Evolutionary conservation across 2,329 filamentous ascomycete genomes (phyloP).

Genomic region (Dendryphion nanum): DNA sequence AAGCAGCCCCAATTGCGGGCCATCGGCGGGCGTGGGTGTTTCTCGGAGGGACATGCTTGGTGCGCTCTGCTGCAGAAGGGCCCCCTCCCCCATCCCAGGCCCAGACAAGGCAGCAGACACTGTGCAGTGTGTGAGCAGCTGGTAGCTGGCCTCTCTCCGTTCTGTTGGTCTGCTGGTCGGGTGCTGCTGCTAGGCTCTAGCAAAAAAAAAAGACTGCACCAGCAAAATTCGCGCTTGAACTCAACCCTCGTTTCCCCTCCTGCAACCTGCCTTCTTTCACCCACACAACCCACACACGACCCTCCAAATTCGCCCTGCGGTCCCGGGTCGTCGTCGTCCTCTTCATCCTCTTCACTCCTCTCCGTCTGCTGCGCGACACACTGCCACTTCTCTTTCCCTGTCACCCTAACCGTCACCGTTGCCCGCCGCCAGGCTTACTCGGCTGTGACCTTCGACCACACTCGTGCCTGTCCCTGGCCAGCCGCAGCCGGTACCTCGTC

Average conservation of each 20-base stretch:
- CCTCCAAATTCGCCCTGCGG: slow-evolving; percentile 28
- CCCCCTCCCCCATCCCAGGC: no score
- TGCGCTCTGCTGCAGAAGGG: no score
- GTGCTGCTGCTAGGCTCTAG: no score
- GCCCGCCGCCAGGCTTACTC: background rate
- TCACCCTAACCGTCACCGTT: background rate
- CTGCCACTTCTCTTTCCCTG: slow-evolving; percentile 4
- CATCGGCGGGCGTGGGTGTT: no score
- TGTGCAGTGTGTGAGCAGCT: no score
- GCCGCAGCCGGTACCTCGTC: background rate
- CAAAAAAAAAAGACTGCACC: no score
- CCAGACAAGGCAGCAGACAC: no score
- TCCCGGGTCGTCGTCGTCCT: slow-evolving; percentile 18
- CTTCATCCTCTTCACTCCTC: slow-evolving; percentile 15
- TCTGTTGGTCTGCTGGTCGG: no score
- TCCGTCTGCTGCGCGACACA: slow-evolving; percentile 14
- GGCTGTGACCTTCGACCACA: background rate
- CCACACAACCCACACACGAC: slow-evolving; percentile 25
- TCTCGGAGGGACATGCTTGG: no score
- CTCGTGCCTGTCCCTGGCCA: background rate
- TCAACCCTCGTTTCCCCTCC: slow-evolving; percentile 20
- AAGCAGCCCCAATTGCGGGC: no score
- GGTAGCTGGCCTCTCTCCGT: no score
- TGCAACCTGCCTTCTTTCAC: slow-evolving; percentile 17
- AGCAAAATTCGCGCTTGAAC: slow-evolving; percentile 5